These are phyloP conservation scores for Cladosporium sp. DNA, from an alignment of 2,329 filamentous ascomycete species.

Conservation along the genomic window DNA sequence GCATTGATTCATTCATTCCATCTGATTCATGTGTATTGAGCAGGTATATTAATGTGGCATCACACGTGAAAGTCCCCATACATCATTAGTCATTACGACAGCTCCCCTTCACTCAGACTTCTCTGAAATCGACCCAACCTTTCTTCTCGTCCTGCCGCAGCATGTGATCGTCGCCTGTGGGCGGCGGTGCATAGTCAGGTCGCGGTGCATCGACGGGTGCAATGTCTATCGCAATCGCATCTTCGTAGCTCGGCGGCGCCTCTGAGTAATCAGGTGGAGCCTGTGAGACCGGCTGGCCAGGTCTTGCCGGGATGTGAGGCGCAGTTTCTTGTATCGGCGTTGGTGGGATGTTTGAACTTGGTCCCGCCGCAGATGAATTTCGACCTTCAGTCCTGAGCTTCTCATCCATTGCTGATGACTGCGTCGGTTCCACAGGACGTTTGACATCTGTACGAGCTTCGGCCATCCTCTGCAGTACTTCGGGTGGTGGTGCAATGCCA, in stretches of 20 bases:
- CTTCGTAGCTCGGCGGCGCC: conserved; percentile 92
- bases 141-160: conserved; percentile 16
- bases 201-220: conserved; percentile 72
- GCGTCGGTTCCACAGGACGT: conserved; percentile 20
- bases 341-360: conserved; percentile 2
- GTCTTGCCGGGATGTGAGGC: conserved; percentile 12
- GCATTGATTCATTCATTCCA: not conserved
- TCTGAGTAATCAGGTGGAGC: conserved; percentile 56
- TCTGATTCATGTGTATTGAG: not conserved
- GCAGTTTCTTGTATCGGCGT: not conserved
- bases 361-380: conserved; percentile 20
- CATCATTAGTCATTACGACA: not conserved
- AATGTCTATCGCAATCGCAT: conserved; percentile 79
- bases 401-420: conserved; percentile 20
- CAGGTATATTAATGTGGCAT: not conserved
- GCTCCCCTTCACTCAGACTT: conserved; percentile 1
- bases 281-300: conserved; percentile 13
- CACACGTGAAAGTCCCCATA: not conserved
- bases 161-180: conserved; percentile 31
- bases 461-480: conserved; percentile 68
- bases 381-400: conserved; percentile 29
- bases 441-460: conserved; percentile 27
- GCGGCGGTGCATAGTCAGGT: conserved; percentile 60
- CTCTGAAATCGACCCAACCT: conserved; percentile 16
- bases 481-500: conserved; percentile 77